Evolutionary conservation across 2,329 filamentous ascomycete genomes (phyloP).

Genomic region (Chaetomium strumarium): DNA sequence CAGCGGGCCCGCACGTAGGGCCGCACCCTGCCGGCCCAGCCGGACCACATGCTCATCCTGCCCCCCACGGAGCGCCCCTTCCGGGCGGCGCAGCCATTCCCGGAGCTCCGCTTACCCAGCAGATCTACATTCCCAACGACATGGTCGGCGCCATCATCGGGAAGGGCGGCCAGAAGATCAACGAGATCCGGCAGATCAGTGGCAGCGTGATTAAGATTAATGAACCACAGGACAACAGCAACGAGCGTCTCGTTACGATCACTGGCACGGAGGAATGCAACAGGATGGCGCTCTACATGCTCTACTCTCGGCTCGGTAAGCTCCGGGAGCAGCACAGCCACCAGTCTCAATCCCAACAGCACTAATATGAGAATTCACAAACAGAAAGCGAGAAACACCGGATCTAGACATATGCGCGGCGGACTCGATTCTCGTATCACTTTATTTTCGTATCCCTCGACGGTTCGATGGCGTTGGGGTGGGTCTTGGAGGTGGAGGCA

Average conservation of each 20-base stretch:
- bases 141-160: conserved; percentile 99
- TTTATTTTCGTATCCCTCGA: conserved; percentile 3
- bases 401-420: conserved; percentile 38
- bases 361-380: conserved; percentile 10
- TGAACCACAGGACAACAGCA: conserved; percentile 97
- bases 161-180: conserved; percentile 98
- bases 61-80: conserved; percentile 69
- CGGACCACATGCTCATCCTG: conserved; percentile 50
- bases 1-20: conserved; percentile 72
- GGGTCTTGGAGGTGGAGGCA: conserved; percentile 4
- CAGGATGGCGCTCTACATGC: conserved; percentile 99
- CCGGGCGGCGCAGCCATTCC: conserved; percentile 53
- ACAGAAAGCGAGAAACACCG: conserved; percentile 73
- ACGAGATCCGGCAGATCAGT: conserved; percentile 94
- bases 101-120: conserved; percentile 85
- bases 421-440: conserved; percentile 2
- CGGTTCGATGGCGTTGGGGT: conserved; percentile 16
- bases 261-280: conserved; percentile 98
- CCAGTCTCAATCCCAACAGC: background rate
- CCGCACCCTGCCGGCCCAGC: conserved; percentile 63
- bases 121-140: conserved; percentile 98
- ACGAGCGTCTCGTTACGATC: conserved; percentile 94
- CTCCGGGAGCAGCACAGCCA: conserved; percentile 26
- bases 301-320: conserved; percentile 92
- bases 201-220: conserved; percentile 99